Conservation (phyloP, 805 yeast species). For the Candida insectalens region DNA sequence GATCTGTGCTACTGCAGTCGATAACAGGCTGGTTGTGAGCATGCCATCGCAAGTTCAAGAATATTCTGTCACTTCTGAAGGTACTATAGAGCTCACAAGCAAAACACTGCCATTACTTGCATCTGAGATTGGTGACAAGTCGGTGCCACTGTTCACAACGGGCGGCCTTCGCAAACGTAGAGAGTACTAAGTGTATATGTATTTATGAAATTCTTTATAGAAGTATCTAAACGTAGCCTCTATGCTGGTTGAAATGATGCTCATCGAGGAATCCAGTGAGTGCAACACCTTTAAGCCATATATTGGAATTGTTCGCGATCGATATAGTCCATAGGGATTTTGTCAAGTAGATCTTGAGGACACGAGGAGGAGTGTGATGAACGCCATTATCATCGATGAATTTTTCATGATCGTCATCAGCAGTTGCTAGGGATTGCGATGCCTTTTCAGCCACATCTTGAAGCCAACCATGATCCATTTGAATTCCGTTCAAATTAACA, state of each 20-base stretch:
- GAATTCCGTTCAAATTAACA: conserved; percentile 17
- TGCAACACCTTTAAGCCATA: conserved; percentile 19
- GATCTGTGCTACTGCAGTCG: conserved; percentile 17
- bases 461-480: conserved; percentile 22
- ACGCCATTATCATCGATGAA: too few species aligned
- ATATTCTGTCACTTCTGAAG: conserved; percentile 4
- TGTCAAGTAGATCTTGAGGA: conserved; percentile 32
- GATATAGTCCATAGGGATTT: conserved; percentile 33
- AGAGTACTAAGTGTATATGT: conserved; percentile 34
- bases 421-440: too few species aligned
- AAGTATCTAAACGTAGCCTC: conserved; percentile 15
- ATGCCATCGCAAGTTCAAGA: conserved; percentile 5
- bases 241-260: conserved; percentile 11
- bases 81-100: conserved; percentile 13
- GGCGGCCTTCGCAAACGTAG: conserved; percentile 53
- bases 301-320: conserved; percentile 9
- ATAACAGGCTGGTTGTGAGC: conserved; percentile 16
- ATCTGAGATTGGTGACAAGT: conserved; percentile 13
- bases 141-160: conserved; percentile 45
- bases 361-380: conserved; percentile 1
- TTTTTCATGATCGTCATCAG: conserved; percentile 17
- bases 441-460: too few species aligned
- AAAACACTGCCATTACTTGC: conserved; percentile 4
- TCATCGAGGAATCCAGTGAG: conserved; percentile 21
- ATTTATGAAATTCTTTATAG: neutral